Evolutionary conservation across 805 yeast species (phyloP), one percentile per base, ranked within the genome.

Genomic region (Ogataea methanolica): DNA sequence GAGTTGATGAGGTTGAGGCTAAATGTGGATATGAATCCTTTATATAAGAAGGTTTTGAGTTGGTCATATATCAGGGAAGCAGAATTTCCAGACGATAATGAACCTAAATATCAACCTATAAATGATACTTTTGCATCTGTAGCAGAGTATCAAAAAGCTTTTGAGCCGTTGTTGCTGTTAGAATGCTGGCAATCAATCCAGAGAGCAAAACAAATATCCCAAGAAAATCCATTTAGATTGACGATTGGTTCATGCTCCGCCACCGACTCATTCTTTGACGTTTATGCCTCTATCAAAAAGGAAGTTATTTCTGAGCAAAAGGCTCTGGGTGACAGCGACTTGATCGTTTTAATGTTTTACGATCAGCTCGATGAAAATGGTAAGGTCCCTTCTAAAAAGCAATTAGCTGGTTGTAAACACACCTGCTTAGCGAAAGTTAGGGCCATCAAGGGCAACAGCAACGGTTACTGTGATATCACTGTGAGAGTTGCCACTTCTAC

Each of bases 141-240:
- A 5, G 70, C 68, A n/a, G 89, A 85, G 3, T 94, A 95, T 59
- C 78, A 77, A 42, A 70, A 72, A 34, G 73, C 78, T 1, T 85
- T 88, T 64, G 87, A 83, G 54, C 99, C 99, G 0, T 71, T 94
- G 39, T 69, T 94, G 39, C 68, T 91, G 61, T 67, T 92, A 37
- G 99, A 94, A 67, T 87, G 96, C 53, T 95, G 98, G 97, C 96
- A 91, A 59, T 85, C 88, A 0, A 78, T 94, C 26, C 84, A 82
- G 54, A 75, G 88, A 5, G 81, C 94, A 0, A 82, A 85, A 52
- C 80, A 79, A 43, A 79, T 86, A 16, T 68, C 70, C 15, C 77
- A 76, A 9, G 78, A 76, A 42, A 66, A 57, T 5, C 90, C 96
- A 0, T 84, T 91, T 61, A 75, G 75, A 31, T 56, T 91, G 2